Conservation (phyloP, 257 asterid species). For the Coffea eugenioides region DNA sequence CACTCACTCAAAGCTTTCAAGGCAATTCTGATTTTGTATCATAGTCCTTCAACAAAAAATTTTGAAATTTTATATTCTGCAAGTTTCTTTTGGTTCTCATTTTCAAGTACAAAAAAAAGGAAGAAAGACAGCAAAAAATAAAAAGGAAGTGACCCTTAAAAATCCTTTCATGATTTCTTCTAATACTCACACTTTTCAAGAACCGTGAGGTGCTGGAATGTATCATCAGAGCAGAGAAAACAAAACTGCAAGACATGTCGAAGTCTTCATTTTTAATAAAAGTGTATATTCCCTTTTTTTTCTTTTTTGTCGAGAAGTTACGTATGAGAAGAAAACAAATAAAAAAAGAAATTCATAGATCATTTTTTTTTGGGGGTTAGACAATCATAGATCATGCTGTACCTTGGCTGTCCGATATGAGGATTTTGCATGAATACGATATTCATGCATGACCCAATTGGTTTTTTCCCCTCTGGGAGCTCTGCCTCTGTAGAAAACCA, state of each 20-base stretch:
- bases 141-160: not conserved
- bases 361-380: too few species aligned
- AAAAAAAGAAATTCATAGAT: not conserved
- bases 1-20: too few species aligned
- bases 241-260: not conserved
- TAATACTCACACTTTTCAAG: too few species aligned
- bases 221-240: too few species aligned
- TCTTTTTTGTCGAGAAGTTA: not conserved
- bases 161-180: too few species aligned
- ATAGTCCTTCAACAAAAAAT: too few species aligned
- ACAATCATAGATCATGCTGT: not conserved
- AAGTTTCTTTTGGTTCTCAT: too few species aligned
- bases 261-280: not conserved
- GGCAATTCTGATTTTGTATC: not conserved
- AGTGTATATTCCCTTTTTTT: too few species aligned
- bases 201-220: too few species aligned
- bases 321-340: too few species aligned
- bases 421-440: constrained; percentile 82
- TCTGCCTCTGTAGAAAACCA: constrained; percentile 87
- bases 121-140: not conserved
- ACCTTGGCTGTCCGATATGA: constrained; percentile 73
- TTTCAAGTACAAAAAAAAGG: too few species aligned
- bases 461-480: constrained; percentile 94
- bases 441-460: constrained; percentile 99
- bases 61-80: not conserved